Percentiles rank a stretch among this genome's conserved stretches.
Evolutionary conservation across 139 green algal species (phyloP).

Genomic region (Chloropicon primus): DNA sequence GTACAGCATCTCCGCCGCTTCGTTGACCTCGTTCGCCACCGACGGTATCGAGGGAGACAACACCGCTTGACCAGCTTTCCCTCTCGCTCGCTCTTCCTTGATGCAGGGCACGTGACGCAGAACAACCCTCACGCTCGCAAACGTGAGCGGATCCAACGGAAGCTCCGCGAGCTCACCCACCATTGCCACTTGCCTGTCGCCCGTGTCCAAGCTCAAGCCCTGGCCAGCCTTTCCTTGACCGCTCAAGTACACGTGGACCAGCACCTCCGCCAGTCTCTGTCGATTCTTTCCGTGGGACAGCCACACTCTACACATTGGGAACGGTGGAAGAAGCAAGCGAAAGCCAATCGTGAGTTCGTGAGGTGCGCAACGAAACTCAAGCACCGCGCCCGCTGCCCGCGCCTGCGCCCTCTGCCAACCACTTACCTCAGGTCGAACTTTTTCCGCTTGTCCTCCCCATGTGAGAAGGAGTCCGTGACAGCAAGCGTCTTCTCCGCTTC

Average conservation of each 20-base stretch:
- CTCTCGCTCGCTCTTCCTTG: not conserved
- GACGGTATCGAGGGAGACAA: not conserved
- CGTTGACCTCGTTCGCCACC: not conserved
- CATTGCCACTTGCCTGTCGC: not conserved
- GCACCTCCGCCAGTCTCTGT: not conserved
- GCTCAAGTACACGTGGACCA: not conserved
- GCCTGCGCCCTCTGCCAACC: no score
- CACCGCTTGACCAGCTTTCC: not conserved
- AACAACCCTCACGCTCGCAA: not conserved
- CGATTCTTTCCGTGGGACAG: not conserved
- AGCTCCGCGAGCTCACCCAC: not conserved
- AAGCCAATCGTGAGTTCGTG: no score
- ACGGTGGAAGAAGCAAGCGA: not conserved
- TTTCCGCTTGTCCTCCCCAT: not conserved
- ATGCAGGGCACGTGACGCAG: not conserved
- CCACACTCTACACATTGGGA: not conserved
- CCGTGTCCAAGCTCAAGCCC: not conserved
- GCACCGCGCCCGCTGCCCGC: no score
- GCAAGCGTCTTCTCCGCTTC: not conserved
- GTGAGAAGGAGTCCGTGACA: not conserved
- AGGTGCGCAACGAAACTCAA: no score
- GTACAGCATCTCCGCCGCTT: not conserved
- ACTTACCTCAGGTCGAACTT: not conserved
- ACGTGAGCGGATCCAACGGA: not conserved
- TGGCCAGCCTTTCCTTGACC: not conserved